Evolutionary conservation across 1,284 basidiomycete species (phyloP), one percentile per base, ranked within the genome.

Genomic region (Phaffia rhodozyma): DNA sequence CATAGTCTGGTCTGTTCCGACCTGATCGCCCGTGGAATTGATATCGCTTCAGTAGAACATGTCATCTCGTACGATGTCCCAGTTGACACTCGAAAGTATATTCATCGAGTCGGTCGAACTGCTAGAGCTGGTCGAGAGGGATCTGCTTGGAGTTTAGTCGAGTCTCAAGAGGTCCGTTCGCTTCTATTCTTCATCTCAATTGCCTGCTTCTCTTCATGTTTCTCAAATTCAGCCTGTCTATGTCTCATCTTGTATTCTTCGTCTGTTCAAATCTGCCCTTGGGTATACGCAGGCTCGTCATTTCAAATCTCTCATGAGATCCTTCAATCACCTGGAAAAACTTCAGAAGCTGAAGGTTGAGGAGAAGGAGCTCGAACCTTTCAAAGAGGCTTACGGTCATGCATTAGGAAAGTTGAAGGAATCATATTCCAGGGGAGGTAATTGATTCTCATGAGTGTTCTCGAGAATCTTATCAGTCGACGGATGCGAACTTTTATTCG

Each of bases 21-120:
- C 77, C 79, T 98, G 23, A 89, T 97, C 66, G 89, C 94, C 11
- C 84, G 96, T 67, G 96, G 94, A n/a, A 91, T 97, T 66, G 96
- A 98, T 74, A 86, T 98, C 65, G 88, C 86, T 58, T 83, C 89
- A 66, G 91, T 97, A 54, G 83, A 84, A 16, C 88, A 97, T 75
- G 94, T 97, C 34, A 82, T 98, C 50, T 91, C 85, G 68, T 97
- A 97, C 75, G 94, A 97, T 74, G 85, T 85, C 2, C 93, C 94
- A 1, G 82, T 97, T n/a, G 94, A 97, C 72, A 89, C 96, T 82
- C 84, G 90, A 58, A 97, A 97, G 75, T 97, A 98, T 72, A 89
- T 98, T 23, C 94, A 98, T 74, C 86, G 94, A 56, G 92, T 92
- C 0, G 94, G 94, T 23, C 81, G 94, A 50, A 97, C 94, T 0